Evolutionary conservation across 2,329 filamentous ascomycete genomes (phyloP).

Genomic region (Nemania diffusa): DNA sequence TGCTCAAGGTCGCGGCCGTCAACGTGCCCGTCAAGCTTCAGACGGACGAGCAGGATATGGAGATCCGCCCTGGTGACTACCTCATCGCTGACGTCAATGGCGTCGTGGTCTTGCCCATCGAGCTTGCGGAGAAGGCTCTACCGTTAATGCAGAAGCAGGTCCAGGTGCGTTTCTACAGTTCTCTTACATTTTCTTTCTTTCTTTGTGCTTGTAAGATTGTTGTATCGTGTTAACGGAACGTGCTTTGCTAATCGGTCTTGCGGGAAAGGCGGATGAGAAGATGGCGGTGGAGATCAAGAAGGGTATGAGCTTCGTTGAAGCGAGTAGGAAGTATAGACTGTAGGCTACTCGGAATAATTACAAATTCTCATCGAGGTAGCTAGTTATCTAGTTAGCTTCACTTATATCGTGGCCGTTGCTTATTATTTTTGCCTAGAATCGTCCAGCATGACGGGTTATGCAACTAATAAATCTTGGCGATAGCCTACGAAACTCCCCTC

Average conservation of each 20-base stretch:
- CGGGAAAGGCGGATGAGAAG: conserved; percentile 51
- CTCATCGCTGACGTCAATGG: conserved; percentile 58
- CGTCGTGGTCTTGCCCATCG: conserved; percentile 56
- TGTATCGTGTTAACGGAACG: too few relatives aligned
- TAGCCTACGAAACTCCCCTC: too few relatives aligned
- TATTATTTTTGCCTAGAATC: too few relatives aligned
- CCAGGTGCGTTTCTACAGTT: conserved; percentile 36
- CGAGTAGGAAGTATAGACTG: conserved; percentile 55
- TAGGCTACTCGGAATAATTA: conserved; percentile 3
- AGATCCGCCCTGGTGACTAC: conserved; percentile 57
- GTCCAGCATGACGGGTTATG: too few relatives aligned
- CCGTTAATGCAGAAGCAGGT: conserved; percentile 56
- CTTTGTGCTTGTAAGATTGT: too few relatives aligned
- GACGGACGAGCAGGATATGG: conserved; percentile 53
- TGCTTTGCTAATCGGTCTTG: conserved; percentile 12
- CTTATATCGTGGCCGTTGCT: too few relatives aligned
- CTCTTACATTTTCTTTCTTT: neutral
- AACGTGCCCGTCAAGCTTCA: conserved; percentile 55
- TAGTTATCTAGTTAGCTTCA: too few relatives aligned
- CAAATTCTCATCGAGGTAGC: too few relatives aligned
- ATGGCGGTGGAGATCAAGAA: conserved; percentile 54
- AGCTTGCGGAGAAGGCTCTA: conserved; percentile 53
- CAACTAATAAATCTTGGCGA: neutral
- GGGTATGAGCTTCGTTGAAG: conserved; percentile 58
- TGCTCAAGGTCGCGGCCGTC: conserved; percentile 56